Percentiles rank a stretch among this genome's conserved stretches.
These are phyloP conservation scores for Solanum microdontum DNA, from an alignment of 257 asterid species.

Conservation along the genomic window DNA sequence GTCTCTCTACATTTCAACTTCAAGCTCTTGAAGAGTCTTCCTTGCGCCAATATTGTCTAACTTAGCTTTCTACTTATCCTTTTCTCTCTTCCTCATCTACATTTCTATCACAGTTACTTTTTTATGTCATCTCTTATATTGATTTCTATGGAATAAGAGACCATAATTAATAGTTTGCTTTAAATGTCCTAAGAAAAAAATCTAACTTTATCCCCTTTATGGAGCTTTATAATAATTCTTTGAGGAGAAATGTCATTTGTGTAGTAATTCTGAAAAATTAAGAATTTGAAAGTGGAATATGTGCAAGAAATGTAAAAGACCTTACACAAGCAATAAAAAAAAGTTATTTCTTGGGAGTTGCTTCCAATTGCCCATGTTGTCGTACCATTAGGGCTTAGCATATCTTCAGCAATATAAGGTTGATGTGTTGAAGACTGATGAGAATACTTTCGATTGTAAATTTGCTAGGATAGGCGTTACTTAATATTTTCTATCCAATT, in stretches of 20 bases:
- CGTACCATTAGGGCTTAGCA: too few relatives aligned
- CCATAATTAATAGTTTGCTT: too few relatives aligned
- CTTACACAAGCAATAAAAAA: not conserved
- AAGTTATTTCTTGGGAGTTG: too few relatives aligned
- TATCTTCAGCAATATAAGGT: too few relatives aligned
- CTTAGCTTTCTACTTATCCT: not conserved
- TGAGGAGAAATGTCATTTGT: too few relatives aligned
- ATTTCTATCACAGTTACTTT: too few relatives aligned
- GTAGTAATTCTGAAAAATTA: not conserved
- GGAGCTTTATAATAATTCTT: not conserved
- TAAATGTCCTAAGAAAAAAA: not conserved
- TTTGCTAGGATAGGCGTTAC: constrained; percentile 9
- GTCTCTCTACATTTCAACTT: not conserved
- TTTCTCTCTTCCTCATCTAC: not conserved
- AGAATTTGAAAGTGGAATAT: not conserved
- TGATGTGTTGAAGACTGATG: not conserved
- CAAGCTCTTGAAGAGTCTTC: not conserved
- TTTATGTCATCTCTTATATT: too few relatives aligned
- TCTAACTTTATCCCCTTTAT: not conserved
- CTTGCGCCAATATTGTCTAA: not conserved
- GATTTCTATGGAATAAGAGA: too few relatives aligned
- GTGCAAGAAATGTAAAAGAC: not conserved
- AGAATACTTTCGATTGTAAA: constrained; percentile 4
- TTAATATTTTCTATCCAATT: not conserved
- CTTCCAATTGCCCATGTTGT: too few relatives aligned